Conservation (phyloP, 2,329 filamentous ascomycete genomes). For the Trichothecium sympodiale region DNA sequence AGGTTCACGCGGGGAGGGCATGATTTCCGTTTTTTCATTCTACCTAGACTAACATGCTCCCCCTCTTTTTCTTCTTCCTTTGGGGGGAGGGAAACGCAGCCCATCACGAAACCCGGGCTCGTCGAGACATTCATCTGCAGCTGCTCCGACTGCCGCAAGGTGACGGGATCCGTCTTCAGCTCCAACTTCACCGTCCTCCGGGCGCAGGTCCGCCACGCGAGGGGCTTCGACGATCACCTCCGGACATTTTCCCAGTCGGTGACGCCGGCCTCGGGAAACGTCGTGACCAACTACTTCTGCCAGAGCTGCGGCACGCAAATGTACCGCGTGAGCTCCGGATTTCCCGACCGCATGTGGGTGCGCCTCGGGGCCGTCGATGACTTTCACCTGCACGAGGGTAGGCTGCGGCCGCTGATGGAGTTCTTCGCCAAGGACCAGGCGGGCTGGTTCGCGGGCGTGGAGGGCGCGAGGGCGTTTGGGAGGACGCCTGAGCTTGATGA, state of each 20-base stretch:
- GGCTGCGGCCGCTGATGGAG: conserved; percentile 41
- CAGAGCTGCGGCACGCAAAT: conserved; percentile 47
- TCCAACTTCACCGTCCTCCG: conserved; percentile 57
- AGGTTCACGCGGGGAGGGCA: no score
- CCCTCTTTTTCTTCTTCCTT: no score
- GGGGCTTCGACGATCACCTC: conserved; percentile 27
- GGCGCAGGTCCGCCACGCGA: conserved; percentile 45
- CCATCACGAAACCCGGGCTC: conserved; percentile 31
- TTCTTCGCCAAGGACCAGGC: conserved; percentile 40
- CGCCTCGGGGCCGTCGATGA: conserved; percentile 53
- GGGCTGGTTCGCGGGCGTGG: no score
- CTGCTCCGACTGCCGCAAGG: conserved; percentile 50
- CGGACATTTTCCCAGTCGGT: conserved; percentile 30
- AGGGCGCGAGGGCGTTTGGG: no score
- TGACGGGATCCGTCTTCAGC: conserved; percentile 51
- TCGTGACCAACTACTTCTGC: conserved; percentile 54
- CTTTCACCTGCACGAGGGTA: conserved; percentile 43
- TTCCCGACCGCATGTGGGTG: conserved; percentile 35
- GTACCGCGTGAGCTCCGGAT: conserved; percentile 37
- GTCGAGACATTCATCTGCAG: conserved; percentile 46
- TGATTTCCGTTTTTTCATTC: no score
- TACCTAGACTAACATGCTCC: no score
- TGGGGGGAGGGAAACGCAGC: no score
- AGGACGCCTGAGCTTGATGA: no score
- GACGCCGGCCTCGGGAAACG: conserved; percentile 34